These are phyloP conservation scores for Trichoderma parareesei DNA, from an alignment of 495 filamentous ascomycete species.

Conservation along the genomic window DNA sequence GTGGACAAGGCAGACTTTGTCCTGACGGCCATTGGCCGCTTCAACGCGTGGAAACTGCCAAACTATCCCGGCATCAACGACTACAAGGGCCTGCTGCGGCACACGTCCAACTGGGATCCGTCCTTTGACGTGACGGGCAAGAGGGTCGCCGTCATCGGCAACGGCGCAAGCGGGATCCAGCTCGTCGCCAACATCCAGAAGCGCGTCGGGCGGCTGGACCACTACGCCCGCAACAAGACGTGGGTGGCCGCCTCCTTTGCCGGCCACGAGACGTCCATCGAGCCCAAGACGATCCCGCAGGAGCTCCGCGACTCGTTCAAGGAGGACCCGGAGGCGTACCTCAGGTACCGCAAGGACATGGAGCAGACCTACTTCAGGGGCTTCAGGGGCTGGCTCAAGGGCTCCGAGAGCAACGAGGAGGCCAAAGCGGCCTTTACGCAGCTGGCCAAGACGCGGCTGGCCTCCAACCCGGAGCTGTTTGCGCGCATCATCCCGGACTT, in stretches of 20 bases:
- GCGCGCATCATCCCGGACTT: constrained; percentile 55
- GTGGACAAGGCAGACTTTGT: constrained; percentile 38
- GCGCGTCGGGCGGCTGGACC: constrained; percentile 44
- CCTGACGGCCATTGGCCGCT: constrained; percentile 45
- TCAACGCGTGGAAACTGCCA: constrained; percentile 52
- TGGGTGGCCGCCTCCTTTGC: constrained; percentile 55
- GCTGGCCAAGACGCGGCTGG: constrained; percentile 43
- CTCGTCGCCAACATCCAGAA: constrained; percentile 51
- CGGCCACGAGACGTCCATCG: constrained; percentile 32
- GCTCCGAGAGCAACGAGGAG: constrained; percentile 40
- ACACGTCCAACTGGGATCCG: constrained; percentile 43
- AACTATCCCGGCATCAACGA: constrained; percentile 45
- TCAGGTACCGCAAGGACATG: constrained; percentile 36
- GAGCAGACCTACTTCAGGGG: constrained; percentile 51
- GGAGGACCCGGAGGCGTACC: constrained; percentile 32
- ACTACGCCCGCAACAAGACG: constrained; percentile 58
- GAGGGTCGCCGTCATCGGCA: constrained; percentile 51
- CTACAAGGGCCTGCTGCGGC: constrained; percentile 49
- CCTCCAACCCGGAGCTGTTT: constrained; percentile 46
- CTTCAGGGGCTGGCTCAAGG: constrained; percentile 48
- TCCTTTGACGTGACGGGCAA: constrained; percentile 42
- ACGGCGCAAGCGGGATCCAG: constrained; percentile 49
- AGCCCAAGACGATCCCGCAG: constrained; percentile 41
- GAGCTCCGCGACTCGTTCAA: constrained; percentile 39
- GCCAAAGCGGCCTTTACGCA: constrained; percentile 43